Evolutionary conservation across 192 early-diverging fungal species (phyloP), one percentile per base, ranked within the genome.

Genomic region (Entophlyctis luteolus): DNA sequence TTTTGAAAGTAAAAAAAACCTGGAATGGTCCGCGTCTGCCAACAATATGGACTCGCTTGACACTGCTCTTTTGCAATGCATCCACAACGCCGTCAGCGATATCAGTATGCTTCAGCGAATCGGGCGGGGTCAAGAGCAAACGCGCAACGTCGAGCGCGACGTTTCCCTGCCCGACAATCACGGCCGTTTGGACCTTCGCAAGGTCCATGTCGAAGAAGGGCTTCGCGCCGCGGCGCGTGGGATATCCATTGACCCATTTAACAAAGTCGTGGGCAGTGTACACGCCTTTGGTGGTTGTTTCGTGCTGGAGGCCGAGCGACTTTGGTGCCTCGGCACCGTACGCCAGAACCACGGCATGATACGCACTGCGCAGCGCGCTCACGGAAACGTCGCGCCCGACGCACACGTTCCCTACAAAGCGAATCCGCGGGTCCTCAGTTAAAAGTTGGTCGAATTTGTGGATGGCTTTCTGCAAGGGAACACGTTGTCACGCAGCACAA

Each of bases 11-110:
- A 68, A 31, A 68, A 14, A 16, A 56, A 76, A 91, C 91, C 78
- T 98, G 92, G 16, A 93, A 62, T 0, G 93, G 94, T 0, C 96
- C 96, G n/a, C 96, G 86, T 12, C 96, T 79, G 1, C 91, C 95
- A 22, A 97, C 79, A 39, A 98, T 72, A 55, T 89, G 86, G 10
- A 98, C 93, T 74, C 91, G 86, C n/a, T 83, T 76, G 29, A 98
- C 80, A 4, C 71, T 69, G 72, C 88, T 93, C 49, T 81, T 77
- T 4, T 81, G 65, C 49, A 96, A 70, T 2, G 68, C 72, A 28
- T 84, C 84, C 12, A 93, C 62, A 1, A 91, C 94, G 67, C 80
- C 79, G 18, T 82, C 81, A 1, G 94, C 87, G 22, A 96, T 88
- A 72, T 98, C 96, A 0, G 94, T 98, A 59, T 81, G 87, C 16